A percentile compares a stretch with the other conserved stretches of the same genome.
Conservation (phyloP, 2,329 filamentous ascomycete genomes). For the Pseudogymnoascus sp. region DNA sequence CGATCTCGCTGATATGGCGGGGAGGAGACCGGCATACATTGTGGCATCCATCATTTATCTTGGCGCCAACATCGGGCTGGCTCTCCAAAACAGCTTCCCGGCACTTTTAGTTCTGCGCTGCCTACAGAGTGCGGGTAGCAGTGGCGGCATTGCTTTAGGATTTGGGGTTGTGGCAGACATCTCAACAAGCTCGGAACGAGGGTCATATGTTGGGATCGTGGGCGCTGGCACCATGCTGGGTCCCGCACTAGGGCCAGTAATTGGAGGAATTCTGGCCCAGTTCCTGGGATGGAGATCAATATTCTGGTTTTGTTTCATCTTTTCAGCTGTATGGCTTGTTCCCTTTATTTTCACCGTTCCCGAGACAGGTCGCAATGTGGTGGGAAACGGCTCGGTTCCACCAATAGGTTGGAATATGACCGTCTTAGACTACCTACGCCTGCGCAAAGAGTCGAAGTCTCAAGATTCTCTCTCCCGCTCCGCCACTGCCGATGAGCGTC, state of each 20-base stretch:
- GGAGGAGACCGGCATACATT: constrained; percentile 44
- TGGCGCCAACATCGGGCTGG: constrained; percentile 43
- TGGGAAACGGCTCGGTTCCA: constrained; percentile 41
- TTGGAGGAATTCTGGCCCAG: constrained; percentile 38
- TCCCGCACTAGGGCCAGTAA: constrained; percentile 32
- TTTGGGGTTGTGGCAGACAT: constrained; percentile 67
- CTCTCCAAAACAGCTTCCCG: constrained; percentile 37
- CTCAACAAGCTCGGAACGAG: constrained; percentile 58
- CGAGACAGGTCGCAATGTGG: constrained; percentile 26
- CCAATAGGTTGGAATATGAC: constrained; percentile 51
- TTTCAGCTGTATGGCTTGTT: constrained; percentile 10
- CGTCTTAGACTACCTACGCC: constrained; percentile 37
- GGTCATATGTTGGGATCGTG: constrained; percentile 64
- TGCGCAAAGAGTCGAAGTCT: constrained; percentile 20
- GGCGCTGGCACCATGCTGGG: constrained; percentile 38
- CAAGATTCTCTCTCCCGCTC: constrained; percentile 20
- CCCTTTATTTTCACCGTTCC: constrained; percentile 1
- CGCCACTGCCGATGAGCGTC: constrained; percentile 27
- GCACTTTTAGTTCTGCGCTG: constrained; percentile 19
- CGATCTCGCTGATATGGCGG: constrained; percentile 36
- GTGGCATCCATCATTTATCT: constrained; percentile 43
- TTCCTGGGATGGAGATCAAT: constrained; percentile 38
- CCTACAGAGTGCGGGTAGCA: constrained; percentile 25
- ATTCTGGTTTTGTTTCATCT: constrained; percentile 40
- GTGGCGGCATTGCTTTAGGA: constrained; percentile 56